A percentile compares a stretch with the other conserved stretches of the same genome.
phyloP scores from a whole-genome alignment of 1,284 basidiomycete genomes.

The Ustilago loliicola region DNA sequence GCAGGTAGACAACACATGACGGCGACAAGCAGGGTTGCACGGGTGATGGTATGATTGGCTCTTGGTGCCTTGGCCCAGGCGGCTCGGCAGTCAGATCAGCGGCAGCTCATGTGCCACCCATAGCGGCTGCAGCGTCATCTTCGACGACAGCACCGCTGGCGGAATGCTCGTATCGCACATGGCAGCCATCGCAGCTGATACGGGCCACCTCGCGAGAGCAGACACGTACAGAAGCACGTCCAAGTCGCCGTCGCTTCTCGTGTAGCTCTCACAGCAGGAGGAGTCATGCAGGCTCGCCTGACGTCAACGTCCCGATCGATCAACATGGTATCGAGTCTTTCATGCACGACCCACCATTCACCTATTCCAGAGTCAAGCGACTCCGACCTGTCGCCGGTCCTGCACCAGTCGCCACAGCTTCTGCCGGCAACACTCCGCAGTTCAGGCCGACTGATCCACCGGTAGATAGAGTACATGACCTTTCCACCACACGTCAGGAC shows the following conservation, averaged over 20 bases:
- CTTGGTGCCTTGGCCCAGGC: slow-evolving; percentile 39
- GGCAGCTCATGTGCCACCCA: slow-evolving; percentile 18
- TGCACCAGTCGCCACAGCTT: background rate
- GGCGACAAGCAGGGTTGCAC: slow-evolving; percentile 10
- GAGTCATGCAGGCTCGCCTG: slow-evolving; percentile 4
- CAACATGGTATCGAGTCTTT: slow-evolving; percentile 27
- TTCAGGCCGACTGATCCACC: background rate
- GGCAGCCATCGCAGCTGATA: slow-evolving; percentile 19
- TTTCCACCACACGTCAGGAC: background rate
- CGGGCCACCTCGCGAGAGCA: background rate
- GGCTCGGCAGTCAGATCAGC: slow-evolving; percentile 26
- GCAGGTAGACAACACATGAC: slow-evolving; percentile 19
- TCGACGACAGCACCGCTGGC: slow-evolving; percentile 14
- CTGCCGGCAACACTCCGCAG: background rate
- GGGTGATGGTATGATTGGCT: slow-evolving; percentile 50
- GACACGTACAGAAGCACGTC: background rate
- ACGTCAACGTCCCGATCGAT: slow-evolving; percentile 12
- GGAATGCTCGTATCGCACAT: slow-evolving; percentile 40
- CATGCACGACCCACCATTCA: slow-evolving; percentile 24
- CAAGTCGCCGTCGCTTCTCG: slow-evolving; percentile 15
- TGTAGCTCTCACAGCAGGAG: background rate
- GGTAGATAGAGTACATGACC: background rate
- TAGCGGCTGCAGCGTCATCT: background rate
- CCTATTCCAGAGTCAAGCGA: slow-evolving; percentile 28
- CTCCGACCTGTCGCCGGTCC: slow-evolving; percentile 18